Percentiles rank a stretch among this genome's conserved stretches.
Conservation (phyloP, 306 rosid genomes). For the Clitoria ternatea region DNA sequence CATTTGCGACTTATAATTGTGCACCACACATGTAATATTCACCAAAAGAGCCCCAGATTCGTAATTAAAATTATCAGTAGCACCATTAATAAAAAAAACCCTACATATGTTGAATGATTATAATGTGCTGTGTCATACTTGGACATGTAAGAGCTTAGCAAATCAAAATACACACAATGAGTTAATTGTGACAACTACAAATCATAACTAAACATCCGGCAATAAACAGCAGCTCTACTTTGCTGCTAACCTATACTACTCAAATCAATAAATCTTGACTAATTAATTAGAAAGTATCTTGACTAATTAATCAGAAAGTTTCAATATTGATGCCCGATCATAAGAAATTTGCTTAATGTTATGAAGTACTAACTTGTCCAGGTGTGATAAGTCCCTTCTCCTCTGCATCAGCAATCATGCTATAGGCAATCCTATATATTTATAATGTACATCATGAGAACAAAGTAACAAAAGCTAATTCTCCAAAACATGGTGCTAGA, state of each 20-base stretch:
- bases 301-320: not conserved
- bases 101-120: too few species aligned
- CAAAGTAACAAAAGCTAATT: not conserved
- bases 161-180: not conserved
- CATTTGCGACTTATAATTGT: too few species aligned
- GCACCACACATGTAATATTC: too few species aligned
- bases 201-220: not conserved
- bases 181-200: not conserved
- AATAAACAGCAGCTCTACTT: not conserved
- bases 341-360: slow-evolving; percentile 3
- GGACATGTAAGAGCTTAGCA: too few species aligned
- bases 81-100: too few species aligned
- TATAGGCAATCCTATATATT: slow-evolving; percentile 53
- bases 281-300: not conserved
- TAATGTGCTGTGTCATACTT: too few species aligned
- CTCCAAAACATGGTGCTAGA: not conserved
- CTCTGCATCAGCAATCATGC: slow-evolving; percentile 71
- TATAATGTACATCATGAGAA: not conserved
- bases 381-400: slow-evolving; percentile 53
- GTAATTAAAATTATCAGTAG: too few species aligned
- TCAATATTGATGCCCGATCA: not conserved
- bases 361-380: slow-evolving; percentile 52
- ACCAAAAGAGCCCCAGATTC: too few species aligned
- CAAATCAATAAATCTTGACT: not conserved
- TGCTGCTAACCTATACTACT: not conserved